Base-by-base conservation (phyloP, 2,329 filamentous ascomycete genomes). In the Ophiostoma ips region DNA sequence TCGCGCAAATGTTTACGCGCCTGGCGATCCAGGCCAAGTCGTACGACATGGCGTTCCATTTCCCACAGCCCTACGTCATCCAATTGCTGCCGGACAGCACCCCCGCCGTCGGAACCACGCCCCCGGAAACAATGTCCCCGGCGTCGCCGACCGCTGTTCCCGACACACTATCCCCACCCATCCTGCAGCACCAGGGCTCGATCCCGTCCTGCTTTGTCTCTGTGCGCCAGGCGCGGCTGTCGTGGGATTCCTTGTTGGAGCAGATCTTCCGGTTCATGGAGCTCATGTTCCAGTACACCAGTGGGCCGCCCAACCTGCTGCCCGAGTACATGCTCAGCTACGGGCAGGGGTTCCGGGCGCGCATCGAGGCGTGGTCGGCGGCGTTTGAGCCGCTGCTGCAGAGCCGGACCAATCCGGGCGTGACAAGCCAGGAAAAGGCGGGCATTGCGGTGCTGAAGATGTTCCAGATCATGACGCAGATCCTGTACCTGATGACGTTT, bases 41-140 rank as follows among this genome's bases (percentile, higher is more conserved):
- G 0, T 82, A 82, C 59, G 78, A 81, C 57, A 77, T 81, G 76
- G 78, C 78, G 31, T 82, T 81, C 58, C 78, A 82, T 59, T 81
- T 81, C 52, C 77, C 77, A 1, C 69, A 77, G 30, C 77, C 77
- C 1, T 79, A 72, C 50, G 76, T 81, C 7, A 75, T 81, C 53
- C 70, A 69, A 6, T 65, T 76, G 10, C 70, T 68, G 1, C 65
- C 71, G 53, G 13, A 21, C 6, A n/a, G 35, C 5, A 6, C 41
- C 6, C 53, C 64, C 43, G 58, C 16, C 3, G 19, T 10, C 5
- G 15, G n/a, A n/a, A n/a, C n/a, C n/a, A n/a, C n/a, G n/a, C n/a
- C n/a, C n/a, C n/a, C n/a, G n/a, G n/a, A n/a, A n/a, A n/a, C n/a
- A n/a, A n/a, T 72, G 1, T 21, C 52, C 3, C 35, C 49, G 12